A percentile compares a stretch with the other conserved stretches of the same genome.
phyloP scores from a whole-genome alignment of 2,329 filamentous ascomycete genomes.

The Colletotrichum shisoi region DNA sequence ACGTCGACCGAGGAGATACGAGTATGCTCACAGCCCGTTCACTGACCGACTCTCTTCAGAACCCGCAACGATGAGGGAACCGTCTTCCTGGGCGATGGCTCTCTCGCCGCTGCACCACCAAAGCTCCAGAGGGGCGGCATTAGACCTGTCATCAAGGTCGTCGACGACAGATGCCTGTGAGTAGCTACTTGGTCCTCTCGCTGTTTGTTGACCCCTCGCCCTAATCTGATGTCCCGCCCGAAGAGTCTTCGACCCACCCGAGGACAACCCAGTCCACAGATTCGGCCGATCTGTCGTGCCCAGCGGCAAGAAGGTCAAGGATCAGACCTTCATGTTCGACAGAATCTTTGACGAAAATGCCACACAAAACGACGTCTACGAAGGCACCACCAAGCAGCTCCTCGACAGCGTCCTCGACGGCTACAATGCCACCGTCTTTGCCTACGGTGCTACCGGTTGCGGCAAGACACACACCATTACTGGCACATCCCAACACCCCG shows the following conservation, averaged over 20 bases:
- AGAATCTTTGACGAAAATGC: constrained; percentile 96
- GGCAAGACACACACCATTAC: constrained; percentile 99
- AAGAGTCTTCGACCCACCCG: constrained; percentile 96
- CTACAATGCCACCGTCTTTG: constrained; percentile 98
- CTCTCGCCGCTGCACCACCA: constrained; percentile 85
- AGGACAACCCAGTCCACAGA: constrained; percentile 89
- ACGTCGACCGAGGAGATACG: background rate
- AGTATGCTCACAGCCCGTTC: constrained; percentile 7
- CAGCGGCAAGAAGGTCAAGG: constrained; percentile 90
- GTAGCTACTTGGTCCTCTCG: constrained; percentile 48
- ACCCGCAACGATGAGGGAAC: constrained; percentile 78
- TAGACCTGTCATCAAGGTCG: constrained; percentile 90
- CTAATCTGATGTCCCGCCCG: constrained; percentile 43
- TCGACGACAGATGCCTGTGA: constrained; percentile 95
- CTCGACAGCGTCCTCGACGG: constrained; percentile 95
- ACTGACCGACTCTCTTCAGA: constrained; percentile 28
- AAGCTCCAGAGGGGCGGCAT: constrained; percentile 88
- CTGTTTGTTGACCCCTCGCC: background rate
- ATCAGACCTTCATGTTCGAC: constrained; percentile 97
- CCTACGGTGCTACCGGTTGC: constrained; percentile 96
- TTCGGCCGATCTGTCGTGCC: constrained; percentile 84
- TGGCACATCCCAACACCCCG: constrained; percentile 88
- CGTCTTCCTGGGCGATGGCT: constrained; percentile 95
- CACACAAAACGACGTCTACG: constrained; percentile 91
- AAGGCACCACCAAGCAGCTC: constrained; percentile 86